These are phyloP conservation scores for Termitomyces eurrhizus DNA, from an alignment of 768 basidiomycete species.

Conservation along the genomic window DNA sequence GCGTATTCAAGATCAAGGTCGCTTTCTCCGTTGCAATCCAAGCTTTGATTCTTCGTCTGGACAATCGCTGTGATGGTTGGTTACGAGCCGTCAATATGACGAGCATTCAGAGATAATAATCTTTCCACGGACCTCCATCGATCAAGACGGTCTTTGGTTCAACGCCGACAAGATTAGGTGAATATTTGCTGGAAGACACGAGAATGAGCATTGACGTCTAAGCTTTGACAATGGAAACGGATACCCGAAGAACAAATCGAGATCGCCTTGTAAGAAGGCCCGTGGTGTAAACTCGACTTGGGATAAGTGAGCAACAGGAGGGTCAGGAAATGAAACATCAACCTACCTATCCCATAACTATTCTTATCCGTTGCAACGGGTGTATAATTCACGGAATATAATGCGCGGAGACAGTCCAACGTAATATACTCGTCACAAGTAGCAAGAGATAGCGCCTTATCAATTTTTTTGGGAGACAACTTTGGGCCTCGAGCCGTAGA, in stretches of 20 bases:
- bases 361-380: slow-evolving; percentile 25
- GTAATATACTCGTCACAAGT: slow-evolving; percentile 26
- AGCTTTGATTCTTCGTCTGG: slow-evolving; percentile 37
- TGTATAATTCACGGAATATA: slow-evolving; percentile 22
- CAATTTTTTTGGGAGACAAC: slow-evolving; percentile 3
- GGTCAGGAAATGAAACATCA: not conserved
- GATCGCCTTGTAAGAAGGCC: slow-evolving; percentile 9
- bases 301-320: not conserved
- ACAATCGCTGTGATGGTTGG: slow-evolving; percentile 30
- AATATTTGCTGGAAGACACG: slow-evolving; percentile 27
- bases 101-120: not conserved
- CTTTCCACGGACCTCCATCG: slow-evolving; percentile 26
- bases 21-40: slow-evolving; percentile 50
- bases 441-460: not conserved
- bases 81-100: not conserved
- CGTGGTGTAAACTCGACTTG: slow-evolving; percentile 11
- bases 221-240: not conserved
- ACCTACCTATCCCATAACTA: slow-evolving; percentile 23
- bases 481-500: slow-evolving; percentile 6
- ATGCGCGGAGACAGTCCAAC: slow-evolving; percentile 25
- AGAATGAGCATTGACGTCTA: not conserved
- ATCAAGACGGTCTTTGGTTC: slow-evolving; percentile 31
- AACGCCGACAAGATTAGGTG: slow-evolving; percentile 31
- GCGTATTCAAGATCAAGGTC: slow-evolving; percentile 56
- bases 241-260: slow-evolving; percentile 37